Evolutionary conservation across 1,284 basidiomycete species (phyloP).

Genomic region (Naganishia sp.): DNA sequence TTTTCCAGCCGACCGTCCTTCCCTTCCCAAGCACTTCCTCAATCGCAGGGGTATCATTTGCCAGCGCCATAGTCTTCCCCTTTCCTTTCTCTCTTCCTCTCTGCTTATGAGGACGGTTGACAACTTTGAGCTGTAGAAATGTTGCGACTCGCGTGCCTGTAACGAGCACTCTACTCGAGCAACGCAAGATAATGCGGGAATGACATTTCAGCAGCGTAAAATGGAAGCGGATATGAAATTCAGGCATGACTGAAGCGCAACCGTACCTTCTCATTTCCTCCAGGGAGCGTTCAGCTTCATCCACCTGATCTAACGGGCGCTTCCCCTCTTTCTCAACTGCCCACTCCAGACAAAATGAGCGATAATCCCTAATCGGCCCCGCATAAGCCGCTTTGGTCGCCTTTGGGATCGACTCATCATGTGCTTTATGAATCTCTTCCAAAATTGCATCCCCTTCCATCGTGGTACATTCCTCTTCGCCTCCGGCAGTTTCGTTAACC

Average conservation of each 20-base stretch:
- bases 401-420: not conserved
- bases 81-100: slow-evolving; percentile 8
- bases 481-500: not conserved
- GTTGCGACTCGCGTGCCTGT: not conserved
- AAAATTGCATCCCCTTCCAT: not conserved
- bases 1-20: slow-evolving; percentile 2
- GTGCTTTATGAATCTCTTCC: not conserved
- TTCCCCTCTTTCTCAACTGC: not conserved
- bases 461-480: not conserved
- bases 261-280: slow-evolving; percentile 5
- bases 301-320: slow-evolving; percentile 5
- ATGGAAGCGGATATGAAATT: not conserved
- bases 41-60: not conserved
- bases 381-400: not conserved
- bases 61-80: not conserved
- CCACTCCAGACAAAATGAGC: not conserved
- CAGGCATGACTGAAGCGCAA: not conserved
- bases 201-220: not conserved
- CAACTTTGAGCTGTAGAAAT: slow-evolving; percentile 2
- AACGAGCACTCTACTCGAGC: not conserved
- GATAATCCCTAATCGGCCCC: not conserved
- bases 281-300: slow-evolving; percentile 1
- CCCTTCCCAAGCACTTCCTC: not conserved
- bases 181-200: not conserved
- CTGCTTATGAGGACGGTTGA: slow-evolving; percentile 6